phyloP scores from a whole-genome alignment of 2,329 filamentous ascomycete genomes.

The Paraphoma chrysanthemicola region DNA sequence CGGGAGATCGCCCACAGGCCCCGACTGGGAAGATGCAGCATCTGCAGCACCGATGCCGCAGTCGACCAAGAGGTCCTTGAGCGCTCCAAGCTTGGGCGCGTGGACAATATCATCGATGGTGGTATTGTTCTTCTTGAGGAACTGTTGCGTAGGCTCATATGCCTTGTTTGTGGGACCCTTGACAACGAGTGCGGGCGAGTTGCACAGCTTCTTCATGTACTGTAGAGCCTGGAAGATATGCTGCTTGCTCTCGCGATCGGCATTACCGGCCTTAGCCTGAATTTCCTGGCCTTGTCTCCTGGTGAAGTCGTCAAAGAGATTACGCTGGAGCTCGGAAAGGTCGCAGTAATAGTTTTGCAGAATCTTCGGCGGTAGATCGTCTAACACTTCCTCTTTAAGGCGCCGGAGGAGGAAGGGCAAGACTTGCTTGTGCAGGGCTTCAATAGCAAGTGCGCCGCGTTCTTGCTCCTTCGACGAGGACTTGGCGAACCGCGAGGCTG shows the following conservation, averaged over 20 bases:
- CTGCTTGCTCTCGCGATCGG: slow-evolving; percentile 90
- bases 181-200: slow-evolving; percentile 94
- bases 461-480: slow-evolving; percentile 99
- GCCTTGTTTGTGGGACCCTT: slow-evolving; percentile 85
- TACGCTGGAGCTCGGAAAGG: slow-evolving; percentile 90
- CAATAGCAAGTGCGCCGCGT: slow-evolving; percentile 92
- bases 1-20: slow-evolving; percentile 62
- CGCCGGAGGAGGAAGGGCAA: slow-evolving; percentile 94
- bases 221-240: slow-evolving; percentile 99
- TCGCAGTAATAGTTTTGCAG: slow-evolving; percentile 99
- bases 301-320: slow-evolving; percentile 94
- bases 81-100: slow-evolving; percentile 88
- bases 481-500: slow-evolving; percentile 92
- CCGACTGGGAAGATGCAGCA: slow-evolving; percentile 53
- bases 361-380: slow-evolving; percentile 97
- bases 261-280: slow-evolving; percentile 77
- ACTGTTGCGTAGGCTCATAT: slow-evolving; percentile 85
- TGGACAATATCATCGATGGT: slow-evolving; percentile 84
- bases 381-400: slow-evolving; percentile 95
- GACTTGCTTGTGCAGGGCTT: slow-evolving; percentile 98
- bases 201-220: slow-evolving; percentile 99
- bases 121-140: slow-evolving; percentile 79
- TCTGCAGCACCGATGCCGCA: slow-evolving; percentile 83
- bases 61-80: slow-evolving; percentile 94
- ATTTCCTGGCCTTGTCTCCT: slow-evolving; percentile 92